phyloP scores from a whole-genome alignment of 1,284 basidiomycete genomes.

The Erythrobasidium hasegawianum region DNA sequence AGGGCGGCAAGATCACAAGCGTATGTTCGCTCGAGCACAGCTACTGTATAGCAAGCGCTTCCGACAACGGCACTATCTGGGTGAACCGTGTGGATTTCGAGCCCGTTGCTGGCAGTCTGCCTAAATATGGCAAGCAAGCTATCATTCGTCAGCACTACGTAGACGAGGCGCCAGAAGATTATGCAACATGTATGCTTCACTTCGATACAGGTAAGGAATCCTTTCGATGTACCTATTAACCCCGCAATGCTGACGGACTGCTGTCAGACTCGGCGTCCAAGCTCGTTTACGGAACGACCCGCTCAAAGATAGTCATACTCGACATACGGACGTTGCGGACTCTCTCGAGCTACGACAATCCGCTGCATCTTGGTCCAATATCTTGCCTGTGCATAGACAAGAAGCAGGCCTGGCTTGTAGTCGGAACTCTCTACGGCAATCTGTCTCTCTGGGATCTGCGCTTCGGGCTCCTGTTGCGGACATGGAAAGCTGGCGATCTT shows the following conservation, averaged over 20 bases:
- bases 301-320: constrained; percentile 69
- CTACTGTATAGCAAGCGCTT: constrained; percentile 51
- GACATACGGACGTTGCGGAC: constrained; percentile 81
- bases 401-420: constrained; percentile 77
- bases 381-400: constrained; percentile 77
- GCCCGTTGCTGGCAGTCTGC: constrained; percentile 45
- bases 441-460: constrained; percentile 89
- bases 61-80: constrained; percentile 50
- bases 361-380: constrained; percentile 79
- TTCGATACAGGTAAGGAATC: constrained; percentile 44
- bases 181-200: constrained; percentile 49
- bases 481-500: constrained; percentile 70
- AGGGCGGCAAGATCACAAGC: constrained; percentile 48
- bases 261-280: constrained; percentile 46
- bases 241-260: background rate
- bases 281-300: constrained; percentile 77
- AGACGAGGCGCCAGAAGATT: constrained; percentile 46
- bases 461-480: constrained; percentile 81
- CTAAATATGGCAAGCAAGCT: constrained; percentile 49
- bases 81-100: constrained; percentile 50
- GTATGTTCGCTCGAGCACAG: constrained; percentile 48
- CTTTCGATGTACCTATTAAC: too few relatives aligned
- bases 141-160: constrained; percentile 49
- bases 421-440: constrained; percentile 77
- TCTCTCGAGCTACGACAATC: constrained; percentile 72